phyloP scores from a whole-genome alignment of 2,329 filamentous ascomycete genomes.

The Seiridium cupressi region DNA sequence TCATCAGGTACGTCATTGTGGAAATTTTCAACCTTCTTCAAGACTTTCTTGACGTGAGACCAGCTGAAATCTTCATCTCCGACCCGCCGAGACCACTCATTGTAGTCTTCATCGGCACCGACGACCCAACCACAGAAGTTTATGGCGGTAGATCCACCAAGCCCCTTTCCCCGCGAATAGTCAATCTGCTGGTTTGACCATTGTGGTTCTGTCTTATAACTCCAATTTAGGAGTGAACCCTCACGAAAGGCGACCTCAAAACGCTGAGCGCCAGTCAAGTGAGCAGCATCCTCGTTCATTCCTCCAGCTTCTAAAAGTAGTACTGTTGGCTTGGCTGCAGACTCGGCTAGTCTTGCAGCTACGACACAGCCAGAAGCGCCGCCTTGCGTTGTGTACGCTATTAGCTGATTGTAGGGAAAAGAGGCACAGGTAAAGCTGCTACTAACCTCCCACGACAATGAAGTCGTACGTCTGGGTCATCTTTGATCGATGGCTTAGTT shows the following conservation, averaged over 20 bases:
- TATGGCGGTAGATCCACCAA: constrained; percentile 39
- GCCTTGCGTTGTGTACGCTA: constrained; percentile 26
- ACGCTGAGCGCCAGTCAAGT: constrained; percentile 36
- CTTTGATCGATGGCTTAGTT: not conserved
- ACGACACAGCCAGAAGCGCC: constrained; percentile 51
- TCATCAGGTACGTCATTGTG: constrained; percentile 30
- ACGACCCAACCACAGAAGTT: constrained; percentile 42
- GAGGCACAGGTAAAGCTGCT: no score
- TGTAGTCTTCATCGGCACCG: constrained; percentile 50
- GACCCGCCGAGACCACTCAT: constrained; percentile 46
- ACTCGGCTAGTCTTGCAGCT: constrained; percentile 43
- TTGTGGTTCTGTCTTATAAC: constrained; percentile 37
- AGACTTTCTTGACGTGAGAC: constrained; percentile 29
- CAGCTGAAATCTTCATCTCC: constrained; percentile 49
- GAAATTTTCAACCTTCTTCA: constrained; percentile 46
- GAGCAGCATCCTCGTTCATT: constrained; percentile 31
- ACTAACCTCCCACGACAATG: constrained; percentile 16
- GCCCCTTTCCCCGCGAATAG: constrained; percentile 36
- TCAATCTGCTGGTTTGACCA: constrained; percentile 31
- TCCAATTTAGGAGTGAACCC: constrained; percentile 41
- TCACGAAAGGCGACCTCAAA: constrained; percentile 39
- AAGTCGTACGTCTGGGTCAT: constrained; percentile 13
- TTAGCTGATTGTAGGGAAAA: no score
- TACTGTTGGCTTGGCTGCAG: constrained; percentile 38
- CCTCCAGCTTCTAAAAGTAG: constrained; percentile 53